Conservation (phyloP, 2,329 filamentous ascomycete genomes). For the Xylaria sp. region DNA sequence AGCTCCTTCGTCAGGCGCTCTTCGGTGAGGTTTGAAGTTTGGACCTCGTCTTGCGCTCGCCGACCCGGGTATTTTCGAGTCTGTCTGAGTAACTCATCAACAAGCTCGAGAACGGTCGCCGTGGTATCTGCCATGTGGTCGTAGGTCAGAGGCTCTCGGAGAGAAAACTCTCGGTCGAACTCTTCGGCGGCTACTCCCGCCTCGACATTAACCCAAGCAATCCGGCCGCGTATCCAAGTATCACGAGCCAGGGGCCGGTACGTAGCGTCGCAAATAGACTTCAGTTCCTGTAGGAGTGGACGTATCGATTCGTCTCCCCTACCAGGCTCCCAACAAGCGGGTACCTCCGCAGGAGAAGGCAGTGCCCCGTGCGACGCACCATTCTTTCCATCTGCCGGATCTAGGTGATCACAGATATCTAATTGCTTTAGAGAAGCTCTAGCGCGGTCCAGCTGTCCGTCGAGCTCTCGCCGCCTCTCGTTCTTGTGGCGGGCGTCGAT, state of each 20-base stretch:
- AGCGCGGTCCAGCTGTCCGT: slow-evolving; percentile 68
- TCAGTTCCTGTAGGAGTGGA: slow-evolving; percentile 43
- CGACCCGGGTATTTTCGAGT: slow-evolving; percentile 1
- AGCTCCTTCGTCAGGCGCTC: slow-evolving; percentile 39
- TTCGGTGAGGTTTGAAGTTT: not conserved
- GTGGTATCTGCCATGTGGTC: slow-evolving; percentile 38
- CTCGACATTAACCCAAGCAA: slow-evolving; percentile 47
- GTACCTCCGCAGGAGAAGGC: not conserved
- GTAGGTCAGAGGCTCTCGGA: slow-evolving; percentile 42
- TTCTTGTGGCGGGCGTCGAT: slow-evolving; percentile 71
- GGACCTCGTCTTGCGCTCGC: slow-evolving; percentile 23
- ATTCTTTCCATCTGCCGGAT: not conserved
- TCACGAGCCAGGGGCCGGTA: slow-evolving; percentile 32
- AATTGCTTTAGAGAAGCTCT: slow-evolving; percentile 57
- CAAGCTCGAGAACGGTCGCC: slow-evolving; percentile 37
- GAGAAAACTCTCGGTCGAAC: slow-evolving; percentile 25
- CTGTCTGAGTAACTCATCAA: slow-evolving; percentile 38
- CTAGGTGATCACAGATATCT: slow-evolving; percentile 37
- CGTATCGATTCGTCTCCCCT: slow-evolving; percentile 14
- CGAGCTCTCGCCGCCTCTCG: slow-evolving; percentile 68
- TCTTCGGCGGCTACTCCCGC: slow-evolving; percentile 45
- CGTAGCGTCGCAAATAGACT: slow-evolving; percentile 37
- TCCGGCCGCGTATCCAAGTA: slow-evolving; percentile 42
- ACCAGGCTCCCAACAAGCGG: slow-evolving; percentile 1
- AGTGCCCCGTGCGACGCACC: not conserved